Evolutionary conservation across 2,329 filamentous ascomycete species (phyloP).

Genomic region (Dichotomopilus funicola): DNA sequence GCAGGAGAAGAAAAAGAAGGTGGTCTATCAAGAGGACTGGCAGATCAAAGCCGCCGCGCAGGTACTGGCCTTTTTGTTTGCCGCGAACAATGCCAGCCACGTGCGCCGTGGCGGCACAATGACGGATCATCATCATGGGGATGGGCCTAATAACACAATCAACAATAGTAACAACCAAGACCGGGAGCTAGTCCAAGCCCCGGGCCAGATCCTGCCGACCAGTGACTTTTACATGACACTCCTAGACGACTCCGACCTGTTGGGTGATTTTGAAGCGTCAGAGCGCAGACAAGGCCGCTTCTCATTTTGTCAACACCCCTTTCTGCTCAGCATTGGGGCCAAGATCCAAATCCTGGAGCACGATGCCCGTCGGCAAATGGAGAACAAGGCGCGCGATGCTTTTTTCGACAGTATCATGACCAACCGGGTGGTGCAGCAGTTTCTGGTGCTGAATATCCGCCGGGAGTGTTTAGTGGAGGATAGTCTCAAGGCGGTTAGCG

Average conservation of each 20-base stretch:
- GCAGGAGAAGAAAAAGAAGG: slow-evolving; percentile 48
- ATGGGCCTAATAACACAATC: slow-evolving; percentile 20
- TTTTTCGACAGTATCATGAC: slow-evolving; percentile 86
- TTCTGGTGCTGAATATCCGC: slow-evolving; percentile 69
- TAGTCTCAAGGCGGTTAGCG: slow-evolving; percentile 76
- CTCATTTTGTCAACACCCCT: slow-evolving; percentile 86
- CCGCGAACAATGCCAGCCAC: slow-evolving; percentile 58
- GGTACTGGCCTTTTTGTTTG: slow-evolving; percentile 73
- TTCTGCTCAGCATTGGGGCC: slow-evolving; percentile 83
- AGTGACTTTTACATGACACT: slow-evolving; percentile 84
- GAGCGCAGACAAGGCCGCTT: slow-evolving; percentile 69
- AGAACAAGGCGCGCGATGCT: slow-evolving; percentile 76
- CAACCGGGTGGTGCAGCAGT: slow-evolving; percentile 65
- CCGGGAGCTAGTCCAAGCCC: slow-evolving; percentile 37
- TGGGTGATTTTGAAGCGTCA: slow-evolving; percentile 84
- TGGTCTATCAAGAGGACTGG: slow-evolving; percentile 77
- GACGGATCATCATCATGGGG: slow-evolving; percentile 33
- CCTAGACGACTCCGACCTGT: slow-evolving; percentile 78
- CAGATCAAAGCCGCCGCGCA: slow-evolving; percentile 75
- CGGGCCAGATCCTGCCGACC: slow-evolving; percentile 66
- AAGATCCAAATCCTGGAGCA: slow-evolving; percentile 88
- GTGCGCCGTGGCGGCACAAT: too few relatives aligned
- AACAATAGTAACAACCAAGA: slow-evolving; percentile 31
- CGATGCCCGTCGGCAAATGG: slow-evolving; percentile 84
- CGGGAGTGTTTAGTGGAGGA: slow-evolving; percentile 85